Evolutionary conservation across 768 basidiomycete genomes (phyloP).

Genomic region (Udeniomyces megalosporus): DNA sequence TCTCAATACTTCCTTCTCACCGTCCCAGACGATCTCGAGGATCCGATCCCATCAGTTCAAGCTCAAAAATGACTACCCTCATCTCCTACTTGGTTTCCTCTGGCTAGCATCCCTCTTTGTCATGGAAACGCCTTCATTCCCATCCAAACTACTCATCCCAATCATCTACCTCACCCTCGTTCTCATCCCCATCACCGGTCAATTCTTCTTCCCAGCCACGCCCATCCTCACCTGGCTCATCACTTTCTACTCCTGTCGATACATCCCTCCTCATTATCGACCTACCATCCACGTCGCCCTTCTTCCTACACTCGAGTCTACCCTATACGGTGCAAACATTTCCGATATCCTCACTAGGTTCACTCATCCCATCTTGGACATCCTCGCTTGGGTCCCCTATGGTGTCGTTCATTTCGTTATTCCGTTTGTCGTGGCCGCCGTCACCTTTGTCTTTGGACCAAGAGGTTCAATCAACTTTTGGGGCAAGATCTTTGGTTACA

Average conservation of each 20-base stretch:
- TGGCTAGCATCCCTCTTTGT: constrained; percentile 55
- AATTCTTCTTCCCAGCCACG: constrained; percentile 72
- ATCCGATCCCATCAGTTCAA: constrained; percentile 45
- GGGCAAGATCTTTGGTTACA: constrained; percentile 75
- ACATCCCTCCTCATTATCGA: constrained; percentile 58
- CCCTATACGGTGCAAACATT: constrained; percentile 96
- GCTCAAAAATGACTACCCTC: constrained; percentile 39
- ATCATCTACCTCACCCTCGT: constrained; percentile 50
- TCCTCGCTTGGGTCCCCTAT: constrained; percentile 91
- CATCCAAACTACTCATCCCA: constrained; percentile 62
- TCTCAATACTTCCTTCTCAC: constrained; percentile 62
- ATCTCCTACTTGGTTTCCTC: constrained; percentile 45
- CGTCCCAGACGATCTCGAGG: constrained; percentile 45
- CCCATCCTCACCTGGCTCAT: constrained; percentile 77
- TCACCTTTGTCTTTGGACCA: constrained; percentile 78
- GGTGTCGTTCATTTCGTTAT: constrained; percentile 80
- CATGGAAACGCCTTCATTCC: constrained; percentile 54
- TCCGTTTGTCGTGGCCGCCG: constrained; percentile 70
- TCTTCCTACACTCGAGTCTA: constrained; percentile 83
- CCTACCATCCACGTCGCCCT: constrained; percentile 80
- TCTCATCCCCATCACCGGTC: constrained; percentile 67
- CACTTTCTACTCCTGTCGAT: constrained; percentile 69
- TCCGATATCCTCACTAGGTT: constrained; percentile 89
- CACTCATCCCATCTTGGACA: constrained; percentile 80
- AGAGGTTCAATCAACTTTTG: constrained; percentile 66